Conservation (phyloP, 495 filamentous ascomycete genomes). For the Podospora pseudocomata region DNA sequence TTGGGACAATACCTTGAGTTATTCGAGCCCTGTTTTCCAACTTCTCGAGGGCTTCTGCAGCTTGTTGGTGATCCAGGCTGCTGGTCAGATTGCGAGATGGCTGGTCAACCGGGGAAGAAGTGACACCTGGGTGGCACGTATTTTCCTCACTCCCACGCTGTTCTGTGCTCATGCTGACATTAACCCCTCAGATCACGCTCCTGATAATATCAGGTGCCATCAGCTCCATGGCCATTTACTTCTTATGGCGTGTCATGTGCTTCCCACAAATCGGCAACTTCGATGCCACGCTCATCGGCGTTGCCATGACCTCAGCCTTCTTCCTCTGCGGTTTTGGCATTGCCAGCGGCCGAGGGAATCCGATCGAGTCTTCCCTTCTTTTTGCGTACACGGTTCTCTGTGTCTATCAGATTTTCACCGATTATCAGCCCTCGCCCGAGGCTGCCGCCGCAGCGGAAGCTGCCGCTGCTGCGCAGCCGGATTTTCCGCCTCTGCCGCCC, state of each 20-base stretch:
- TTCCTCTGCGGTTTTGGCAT: constrained; percentile 94
- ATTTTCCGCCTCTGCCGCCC: constrained; percentile 90
- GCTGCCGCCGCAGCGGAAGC: constrained; percentile 51
- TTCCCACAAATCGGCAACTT: constrained; percentile 92
- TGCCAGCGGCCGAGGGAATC: constrained; percentile 88
- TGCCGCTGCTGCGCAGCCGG: constrained; percentile 55
- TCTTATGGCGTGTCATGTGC: constrained; percentile 88
- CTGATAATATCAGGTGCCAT: constrained; percentile 83
- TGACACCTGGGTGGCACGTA: constrained; percentile 93
- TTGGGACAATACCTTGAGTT: constrained; percentile 87
- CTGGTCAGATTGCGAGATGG: constrained; percentile 92
- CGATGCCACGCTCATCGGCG: constrained; percentile 91
- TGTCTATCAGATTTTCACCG: constrained; percentile 98
- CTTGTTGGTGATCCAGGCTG: constrained; percentile 89
- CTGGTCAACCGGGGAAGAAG: constrained; percentile 86
- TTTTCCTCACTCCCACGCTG: constrained; percentile 4
- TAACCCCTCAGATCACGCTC: constrained; percentile 65
- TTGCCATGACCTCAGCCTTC: constrained; percentile 82
- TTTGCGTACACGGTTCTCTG: constrained; percentile 97
- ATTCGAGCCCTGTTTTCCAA: constrained; percentile 94
- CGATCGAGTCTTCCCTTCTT: constrained; percentile 90
- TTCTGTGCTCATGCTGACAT: constrained; percentile 30
- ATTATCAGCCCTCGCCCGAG: constrained; percentile 76
- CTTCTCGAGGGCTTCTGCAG: constrained; percentile 94
- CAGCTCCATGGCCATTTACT: constrained; percentile 92